These are phyloP conservation scores for Lactifluus subvellereus DNA, from an alignment of 768 basidiomycete genomes.

Conservation along the genomic window DNA sequence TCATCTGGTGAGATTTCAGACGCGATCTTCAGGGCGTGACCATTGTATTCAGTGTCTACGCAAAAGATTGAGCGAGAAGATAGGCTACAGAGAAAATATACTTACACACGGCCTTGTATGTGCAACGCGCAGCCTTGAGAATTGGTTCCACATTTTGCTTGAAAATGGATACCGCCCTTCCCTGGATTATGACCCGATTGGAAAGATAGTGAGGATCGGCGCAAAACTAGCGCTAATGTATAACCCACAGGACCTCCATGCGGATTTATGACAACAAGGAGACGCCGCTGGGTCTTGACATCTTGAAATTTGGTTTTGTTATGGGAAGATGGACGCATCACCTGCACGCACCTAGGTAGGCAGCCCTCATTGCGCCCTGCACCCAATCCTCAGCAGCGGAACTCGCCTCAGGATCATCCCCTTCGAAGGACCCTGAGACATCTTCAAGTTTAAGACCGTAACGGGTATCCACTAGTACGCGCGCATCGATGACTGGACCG, in stretches of 20 bases:
- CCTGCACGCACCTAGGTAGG: conserved; percentile 53
- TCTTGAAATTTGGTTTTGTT: conserved; percentile 32
- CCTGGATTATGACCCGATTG: conserved; percentile 36
- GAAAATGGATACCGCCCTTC: conserved; percentile 53
- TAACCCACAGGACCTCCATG: conserved; percentile 64
- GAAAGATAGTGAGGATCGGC: not conserved
- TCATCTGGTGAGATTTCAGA: conserved; percentile 45
- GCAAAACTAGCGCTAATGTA: not conserved
- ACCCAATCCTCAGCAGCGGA: conserved; percentile 45
- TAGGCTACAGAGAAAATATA: conserved; percentile 8
- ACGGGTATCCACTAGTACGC: conserved; percentile 45
- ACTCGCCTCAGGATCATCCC: conserved; percentile 26
- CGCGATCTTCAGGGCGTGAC: conserved; percentile 64
- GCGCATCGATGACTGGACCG: conserved; percentile 39
- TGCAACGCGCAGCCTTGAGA: conserved; percentile 58
- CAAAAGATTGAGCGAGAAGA: conserved; percentile 4
- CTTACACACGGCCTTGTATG: conserved; percentile 58
- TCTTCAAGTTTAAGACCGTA: conserved; percentile 36
- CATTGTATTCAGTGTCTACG: conserved; percentile 55
- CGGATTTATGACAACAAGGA: conserved; percentile 77
- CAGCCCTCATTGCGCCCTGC: conserved; percentile 44
- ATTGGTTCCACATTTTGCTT: conserved; percentile 62
- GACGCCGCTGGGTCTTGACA: conserved; percentile 45
- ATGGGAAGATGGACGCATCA: conserved; percentile 8
- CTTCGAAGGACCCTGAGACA: conserved; percentile 39